These are phyloP conservation scores for Penicillium paradoxum DNA, from an alignment of 495 filamentous ascomycete genomes.

Conservation along the genomic window DNA sequence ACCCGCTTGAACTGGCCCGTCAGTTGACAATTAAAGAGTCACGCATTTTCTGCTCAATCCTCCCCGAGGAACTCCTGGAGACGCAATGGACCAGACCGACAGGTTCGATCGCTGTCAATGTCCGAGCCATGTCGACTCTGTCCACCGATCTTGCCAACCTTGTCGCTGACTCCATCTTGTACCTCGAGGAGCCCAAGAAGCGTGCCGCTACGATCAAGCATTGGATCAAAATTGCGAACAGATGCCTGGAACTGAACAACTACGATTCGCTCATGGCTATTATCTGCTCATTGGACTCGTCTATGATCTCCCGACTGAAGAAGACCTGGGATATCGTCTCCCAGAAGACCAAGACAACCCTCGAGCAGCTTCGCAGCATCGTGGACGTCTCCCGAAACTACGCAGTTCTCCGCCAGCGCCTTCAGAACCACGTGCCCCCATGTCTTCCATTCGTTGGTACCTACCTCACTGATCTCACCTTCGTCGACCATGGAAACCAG, in stretches of 20 bases:
- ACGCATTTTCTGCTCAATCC: conserved; percentile 85
- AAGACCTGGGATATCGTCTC: conserved; percentile 92
- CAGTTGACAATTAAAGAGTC: conserved; percentile 95
- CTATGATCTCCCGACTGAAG: conserved; percentile 84
- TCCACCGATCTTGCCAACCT: conserved; percentile 89
- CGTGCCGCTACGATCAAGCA: conserved; percentile 90
- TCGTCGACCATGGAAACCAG: conserved; percentile 88
- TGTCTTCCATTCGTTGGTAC: conserved; percentile 97
- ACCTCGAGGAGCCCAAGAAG: conserved; percentile 82
- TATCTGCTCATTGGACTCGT: conserved; percentile 86
- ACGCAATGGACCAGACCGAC: conserved; percentile 89
- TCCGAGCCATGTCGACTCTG: conserved; percentile 87
- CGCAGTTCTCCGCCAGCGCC: conserved; percentile 77
- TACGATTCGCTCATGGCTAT: conserved; percentile 97
- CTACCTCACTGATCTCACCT: conserved; percentile 77
- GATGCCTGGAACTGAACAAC: conserved; percentile 85
- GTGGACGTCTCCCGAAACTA: conserved; percentile 91
- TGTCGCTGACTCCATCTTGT: conserved; percentile 92
- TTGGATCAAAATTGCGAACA: conserved; percentile 93
- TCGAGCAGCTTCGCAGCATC: conserved; percentile 72
- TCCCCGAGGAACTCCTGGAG: conserved; percentile 88
- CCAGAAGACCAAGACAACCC: conserved; percentile 71
- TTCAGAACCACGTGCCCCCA: conserved; percentile 84
- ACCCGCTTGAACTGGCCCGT: conserved; percentile 84
- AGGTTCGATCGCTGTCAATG: conserved; percentile 77